Evolutionary conservation across 202 grass and related monocot genomes (phyloP), one percentile per base, ranked within the genome.

Genomic region (Digitaria exilis): DNA sequence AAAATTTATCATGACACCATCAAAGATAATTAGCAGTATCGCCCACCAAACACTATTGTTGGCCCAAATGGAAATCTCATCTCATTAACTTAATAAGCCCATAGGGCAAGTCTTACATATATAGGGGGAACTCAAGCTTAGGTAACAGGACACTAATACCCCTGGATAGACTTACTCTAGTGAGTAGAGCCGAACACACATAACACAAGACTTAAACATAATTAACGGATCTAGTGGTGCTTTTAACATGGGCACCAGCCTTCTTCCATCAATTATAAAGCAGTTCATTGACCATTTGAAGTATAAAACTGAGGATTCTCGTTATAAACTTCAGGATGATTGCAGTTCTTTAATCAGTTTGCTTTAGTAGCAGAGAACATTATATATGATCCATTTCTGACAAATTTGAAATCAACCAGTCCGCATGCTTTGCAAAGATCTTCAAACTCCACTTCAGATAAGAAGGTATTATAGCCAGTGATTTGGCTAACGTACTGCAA

Each of bases 321-420:
- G 10, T 6, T 12, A 75, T 22, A 21, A 81, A 32, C 16, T 24
- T 25, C 35, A 3, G 60, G 48, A 71, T 19, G 17, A 34, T 7
- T 9, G 7, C 43, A 2, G 50, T 73, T 49, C 21, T 22, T 71
- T 61, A 15, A 75, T 83, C 88, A 89, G 62, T 44, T 73, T 22
- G 84, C 55, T 88, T 97, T 97, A 69, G 84, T 94, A 34, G 86
- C 95, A 64, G 95, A 92, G 49, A 94, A 88, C 88, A 97, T 94
- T 75, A 93, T 89, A 90, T 93, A 97, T 10, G 70, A 80, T 69
- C 92, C 82, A 86, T 77, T 97, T 71, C 92, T 93, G n/a, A 87
- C 82, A 91, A 85, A 91, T 32, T 69, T 91, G 68, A 94, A 93
- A 88, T 82, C 81, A 86, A 93, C 43, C 76, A 97, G 59, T 35